phyloP scores from a whole-genome alignment of 2,329 filamentous ascomycete species.

The Aspergillus versicolor region DNA sequence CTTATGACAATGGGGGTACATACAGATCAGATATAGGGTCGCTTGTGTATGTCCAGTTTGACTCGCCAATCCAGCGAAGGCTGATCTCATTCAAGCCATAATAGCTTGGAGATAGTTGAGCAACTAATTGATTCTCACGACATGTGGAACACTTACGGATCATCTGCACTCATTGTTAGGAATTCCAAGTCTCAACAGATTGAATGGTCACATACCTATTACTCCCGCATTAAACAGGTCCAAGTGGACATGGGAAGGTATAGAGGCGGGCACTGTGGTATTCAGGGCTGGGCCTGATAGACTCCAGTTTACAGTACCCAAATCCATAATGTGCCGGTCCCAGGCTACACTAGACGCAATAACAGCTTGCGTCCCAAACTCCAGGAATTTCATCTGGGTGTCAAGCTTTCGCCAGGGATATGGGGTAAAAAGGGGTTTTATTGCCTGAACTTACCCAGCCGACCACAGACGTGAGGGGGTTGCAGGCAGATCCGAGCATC shows the following conservation, averaged over 20 bases:
- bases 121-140: neutral
- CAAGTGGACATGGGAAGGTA: slow-evolving; percentile 61
- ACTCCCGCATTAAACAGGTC: slow-evolving; percentile 55
- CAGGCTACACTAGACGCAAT: slow-evolving; percentile 18
- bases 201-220: slow-evolving; percentile 47
- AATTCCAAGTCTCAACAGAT: neutral
- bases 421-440: neutral
- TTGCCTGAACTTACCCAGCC: no score
- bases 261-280: slow-evolving; percentile 53
- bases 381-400: slow-evolving; percentile 21
- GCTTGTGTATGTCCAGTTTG: slow-evolving; percentile 63
- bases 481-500: no score
- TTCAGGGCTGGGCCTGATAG: slow-evolving; percentile 48
- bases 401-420: neutral
- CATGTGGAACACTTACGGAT: slow-evolving; percentile 29
- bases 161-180: slow-evolving; percentile 22
- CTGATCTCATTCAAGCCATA: slow-evolving; percentile 61
- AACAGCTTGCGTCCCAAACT: slow-evolving; percentile 15
- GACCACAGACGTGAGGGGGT: no score
- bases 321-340: slow-evolving; percentile 36
- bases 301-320: slow-evolving; percentile 46
- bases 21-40: slow-evolving; percentile 45
- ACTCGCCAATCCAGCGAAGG: slow-evolving; percentile 57
- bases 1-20: slow-evolving; percentile 8
- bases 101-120: slow-evolving; percentile 33